phyloP scores from a whole-genome alignment of 148 eudicot species.

The Chenopodium quinoa region DNA sequence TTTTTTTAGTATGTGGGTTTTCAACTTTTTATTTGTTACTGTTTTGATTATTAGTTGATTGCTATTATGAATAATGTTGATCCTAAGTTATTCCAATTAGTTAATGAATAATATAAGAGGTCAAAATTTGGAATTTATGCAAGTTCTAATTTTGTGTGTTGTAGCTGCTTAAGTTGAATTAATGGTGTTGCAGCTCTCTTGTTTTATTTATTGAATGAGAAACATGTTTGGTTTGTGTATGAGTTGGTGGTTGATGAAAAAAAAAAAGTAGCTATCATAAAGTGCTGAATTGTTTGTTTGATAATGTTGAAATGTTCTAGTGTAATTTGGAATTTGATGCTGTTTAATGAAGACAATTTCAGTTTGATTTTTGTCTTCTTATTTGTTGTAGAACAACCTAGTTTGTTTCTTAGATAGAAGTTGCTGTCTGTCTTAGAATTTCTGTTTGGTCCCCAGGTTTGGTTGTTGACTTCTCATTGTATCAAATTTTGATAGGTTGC shows the following conservation, averaged over 20 bases:
- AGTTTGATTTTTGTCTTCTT: slow-evolving; percentile 16
- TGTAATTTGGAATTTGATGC: background rate
- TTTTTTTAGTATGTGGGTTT: background rate
- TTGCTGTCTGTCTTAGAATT: slow-evolving; percentile 3
- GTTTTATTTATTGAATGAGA: background rate
- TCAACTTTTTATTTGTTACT: too few species aligned
- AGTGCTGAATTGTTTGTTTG: background rate
- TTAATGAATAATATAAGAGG: background rate
- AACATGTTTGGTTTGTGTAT: background rate
- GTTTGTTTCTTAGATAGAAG: slow-evolving; percentile 13
- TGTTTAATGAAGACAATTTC: background rate
- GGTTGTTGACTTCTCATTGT: slow-evolving; percentile 9
- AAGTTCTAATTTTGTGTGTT: background rate
- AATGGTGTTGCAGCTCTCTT: background rate
- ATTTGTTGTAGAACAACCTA: slow-evolving; percentile 7
- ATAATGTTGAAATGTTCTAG: background rate
- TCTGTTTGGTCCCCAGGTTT: slow-evolving; percentile 9
- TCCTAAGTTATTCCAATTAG: background rate
- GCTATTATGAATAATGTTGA: background rate
- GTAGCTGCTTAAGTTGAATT: background rate
- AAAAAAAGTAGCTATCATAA: background rate
- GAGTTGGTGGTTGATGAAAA: background rate
- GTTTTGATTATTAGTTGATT: background rate
- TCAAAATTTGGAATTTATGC: background rate
- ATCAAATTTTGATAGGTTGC: slow-evolving; percentile 62